These are phyloP conservation scores for Vitis hybrid DNA, from an alignment of 177 flowering plant species.

Conservation along the genomic window DNA sequence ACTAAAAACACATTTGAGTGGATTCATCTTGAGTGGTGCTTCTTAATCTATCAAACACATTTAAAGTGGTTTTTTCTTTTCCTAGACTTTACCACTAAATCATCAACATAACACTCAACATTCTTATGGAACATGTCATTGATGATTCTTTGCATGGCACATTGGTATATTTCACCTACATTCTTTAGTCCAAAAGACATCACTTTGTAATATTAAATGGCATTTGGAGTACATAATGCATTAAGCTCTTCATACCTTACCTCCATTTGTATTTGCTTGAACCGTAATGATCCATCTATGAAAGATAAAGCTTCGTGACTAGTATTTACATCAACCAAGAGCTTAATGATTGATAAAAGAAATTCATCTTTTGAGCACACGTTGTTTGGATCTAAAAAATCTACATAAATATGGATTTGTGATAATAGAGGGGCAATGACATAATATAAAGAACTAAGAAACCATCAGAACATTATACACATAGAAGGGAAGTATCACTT, in stretches of 20 bases:
- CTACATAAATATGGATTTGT: no score
- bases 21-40: neutral
- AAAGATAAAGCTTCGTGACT: slow-evolving; percentile 9
- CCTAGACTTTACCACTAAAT: neutral
- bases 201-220: no score
- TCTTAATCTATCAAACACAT: neutral
- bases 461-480: no score
- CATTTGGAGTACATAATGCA: slow-evolving; percentile 4
- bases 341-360: neutral
- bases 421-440: no score
- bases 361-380: slow-evolving; percentile 11
- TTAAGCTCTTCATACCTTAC: slow-evolving; percentile 7
- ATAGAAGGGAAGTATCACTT: no score
- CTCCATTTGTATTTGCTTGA: slow-evolving; percentile 8
- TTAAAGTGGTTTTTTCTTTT: neutral
- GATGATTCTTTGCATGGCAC: no score
- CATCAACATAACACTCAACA: neutral
- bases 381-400: neutral
- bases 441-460: no score
- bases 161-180: no score
- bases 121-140: no score
- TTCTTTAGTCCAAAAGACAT: no score
- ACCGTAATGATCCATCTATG: slow-evolving; percentile 12
- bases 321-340: slow-evolving; percentile 4
- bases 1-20: slow-evolving; percentile 5